These are phyloP conservation scores for Schwanniomyces vanrijiae DNA, from an alignment of 805 yeast genomes.

Conservation along the genomic window DNA sequence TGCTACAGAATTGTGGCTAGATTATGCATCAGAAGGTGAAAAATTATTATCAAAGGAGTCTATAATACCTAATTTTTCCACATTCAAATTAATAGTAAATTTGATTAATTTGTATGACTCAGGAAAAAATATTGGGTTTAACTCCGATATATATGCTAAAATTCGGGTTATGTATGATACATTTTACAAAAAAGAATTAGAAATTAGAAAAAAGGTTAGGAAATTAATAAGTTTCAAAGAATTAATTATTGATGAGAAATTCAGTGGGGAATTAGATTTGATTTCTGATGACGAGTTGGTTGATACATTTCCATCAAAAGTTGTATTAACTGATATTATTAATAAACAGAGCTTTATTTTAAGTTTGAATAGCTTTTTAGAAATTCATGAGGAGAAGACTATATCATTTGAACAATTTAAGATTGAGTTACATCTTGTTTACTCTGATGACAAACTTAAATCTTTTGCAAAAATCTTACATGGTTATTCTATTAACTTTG, in stretches of 20 bases:
- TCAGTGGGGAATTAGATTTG: slow-evolving; percentile 31
- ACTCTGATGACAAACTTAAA: slow-evolving; percentile 54
- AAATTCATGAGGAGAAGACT: slow-evolving; percentile 8
- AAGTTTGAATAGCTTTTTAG: slow-evolving; percentile 29
- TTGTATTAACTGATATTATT: slow-evolving; percentile 35
- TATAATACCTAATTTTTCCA: slow-evolving; percentile 53
- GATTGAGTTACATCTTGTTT: slow-evolving; percentile 45
- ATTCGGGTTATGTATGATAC: slow-evolving; percentile 33
- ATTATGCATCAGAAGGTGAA: slow-evolving; percentile 47
- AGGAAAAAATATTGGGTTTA: slow-evolving; percentile 26
- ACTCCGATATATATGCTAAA: slow-evolving; percentile 31
- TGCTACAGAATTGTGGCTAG: slow-evolving; percentile 59
- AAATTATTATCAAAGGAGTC: slow-evolving; percentile 50
- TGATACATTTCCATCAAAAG: slow-evolving; percentile 54
- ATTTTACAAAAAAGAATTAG: slow-evolving; percentile 44
- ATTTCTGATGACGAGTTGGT: slow-evolving; percentile 55
- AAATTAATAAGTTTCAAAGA: slow-evolving; percentile 30
- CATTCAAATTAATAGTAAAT: slow-evolving; percentile 46
- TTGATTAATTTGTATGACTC: slow-evolving; percentile 44
- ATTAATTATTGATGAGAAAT: slow-evolving; percentile 30
- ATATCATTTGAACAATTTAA: slow-evolving; percentile 13
- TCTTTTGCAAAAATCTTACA: slow-evolving; percentile 33
- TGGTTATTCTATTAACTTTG: slow-evolving; percentile 45
- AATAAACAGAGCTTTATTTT: slow-evolving; percentile 32
- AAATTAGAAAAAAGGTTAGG: slow-evolving; percentile 38